A percentile compares a stretch with the other conserved stretches of the same genome.
These are phyloP conservation scores for Solanum etuberosum DNA, from an alignment of 257 asterid species.

Conservation along the genomic window DNA sequence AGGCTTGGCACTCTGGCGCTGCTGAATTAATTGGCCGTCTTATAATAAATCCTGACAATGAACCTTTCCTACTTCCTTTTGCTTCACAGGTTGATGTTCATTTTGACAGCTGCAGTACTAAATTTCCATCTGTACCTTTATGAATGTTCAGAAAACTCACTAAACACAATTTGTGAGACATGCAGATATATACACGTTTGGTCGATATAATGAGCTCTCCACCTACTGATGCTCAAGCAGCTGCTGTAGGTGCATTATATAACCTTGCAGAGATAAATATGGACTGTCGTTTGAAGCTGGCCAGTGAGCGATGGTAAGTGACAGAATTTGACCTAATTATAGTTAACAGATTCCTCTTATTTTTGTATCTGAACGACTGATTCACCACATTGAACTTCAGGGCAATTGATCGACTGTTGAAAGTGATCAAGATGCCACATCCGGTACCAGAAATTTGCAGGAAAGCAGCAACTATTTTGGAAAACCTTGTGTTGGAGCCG, in stretches of 20 bases:
- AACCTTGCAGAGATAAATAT: conserved; percentile 77
- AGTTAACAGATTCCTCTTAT: background rate
- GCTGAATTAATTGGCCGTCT: conserved; percentile 91
- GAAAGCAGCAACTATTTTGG: conserved; percentile 84
- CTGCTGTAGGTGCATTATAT: conserved; percentile 95
- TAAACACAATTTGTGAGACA: background rate
- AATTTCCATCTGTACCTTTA: background rate
- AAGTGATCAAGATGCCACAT: conserved; percentile 75
- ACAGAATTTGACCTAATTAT: background rate
- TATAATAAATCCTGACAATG: conserved; percentile 91
- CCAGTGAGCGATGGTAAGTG: conserved; percentile 80
- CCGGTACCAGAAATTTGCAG: conserved; percentile 94
- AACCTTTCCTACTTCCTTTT: conserved; percentile 81
- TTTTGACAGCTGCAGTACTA: background rate
- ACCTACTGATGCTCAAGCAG: conserved; percentile 84
- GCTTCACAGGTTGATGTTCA: conserved; percentile 59
- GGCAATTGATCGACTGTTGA: conserved; percentile 85
- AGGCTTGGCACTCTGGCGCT: conserved; percentile 93
- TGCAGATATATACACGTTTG: conserved; percentile 72
- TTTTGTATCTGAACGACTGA: background rate
- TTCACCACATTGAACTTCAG: conserved; percentile 23
- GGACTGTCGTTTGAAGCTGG: conserved; percentile 95
- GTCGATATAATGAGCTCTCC: conserved; percentile 87
- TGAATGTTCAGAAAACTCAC: background rate
- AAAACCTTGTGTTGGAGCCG: conserved; percentile 87